Conservation (phyloP, 2,329 filamentous ascomycete species). For the Myriosclerotinia scirpicola region DNA sequence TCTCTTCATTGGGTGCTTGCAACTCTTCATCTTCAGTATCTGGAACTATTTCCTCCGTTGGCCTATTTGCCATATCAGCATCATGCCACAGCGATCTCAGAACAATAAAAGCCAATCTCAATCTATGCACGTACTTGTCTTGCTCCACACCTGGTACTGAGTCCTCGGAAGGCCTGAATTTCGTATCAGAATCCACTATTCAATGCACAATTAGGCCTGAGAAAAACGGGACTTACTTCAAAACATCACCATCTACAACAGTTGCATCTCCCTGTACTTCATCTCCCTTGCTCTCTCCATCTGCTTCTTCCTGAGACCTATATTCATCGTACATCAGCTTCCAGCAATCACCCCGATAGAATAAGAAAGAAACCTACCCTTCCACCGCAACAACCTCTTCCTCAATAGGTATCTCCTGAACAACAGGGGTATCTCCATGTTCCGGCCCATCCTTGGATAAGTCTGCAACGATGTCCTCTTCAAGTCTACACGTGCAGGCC, state of each 20-base stretch:
- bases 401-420: slow-evolving; percentile 9
- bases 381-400: slow-evolving; percentile 7
- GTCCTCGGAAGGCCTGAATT: background rate
- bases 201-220: no score
- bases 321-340: background rate
- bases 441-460: background rate
- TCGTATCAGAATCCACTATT: background rate
- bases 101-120: background rate
- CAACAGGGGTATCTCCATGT: background rate
- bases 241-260: background rate
- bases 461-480: background rate
- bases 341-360: background rate
- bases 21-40: background rate
- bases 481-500: background rate
- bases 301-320: slow-evolving; percentile 1
- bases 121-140: background rate
- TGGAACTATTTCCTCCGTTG: background rate
- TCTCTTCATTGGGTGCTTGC: background rate
- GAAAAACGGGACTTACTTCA: background rate
- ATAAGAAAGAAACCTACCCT: background rate
- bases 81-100: background rate
- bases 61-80: background rate
- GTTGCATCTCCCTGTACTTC: background rate
- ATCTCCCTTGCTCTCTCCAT: background rate
- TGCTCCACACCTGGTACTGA: background rate